phyloP scores from a whole-genome alignment of 1,284 basidiomycete species.

The Cryptococcus hybrid region DNA sequence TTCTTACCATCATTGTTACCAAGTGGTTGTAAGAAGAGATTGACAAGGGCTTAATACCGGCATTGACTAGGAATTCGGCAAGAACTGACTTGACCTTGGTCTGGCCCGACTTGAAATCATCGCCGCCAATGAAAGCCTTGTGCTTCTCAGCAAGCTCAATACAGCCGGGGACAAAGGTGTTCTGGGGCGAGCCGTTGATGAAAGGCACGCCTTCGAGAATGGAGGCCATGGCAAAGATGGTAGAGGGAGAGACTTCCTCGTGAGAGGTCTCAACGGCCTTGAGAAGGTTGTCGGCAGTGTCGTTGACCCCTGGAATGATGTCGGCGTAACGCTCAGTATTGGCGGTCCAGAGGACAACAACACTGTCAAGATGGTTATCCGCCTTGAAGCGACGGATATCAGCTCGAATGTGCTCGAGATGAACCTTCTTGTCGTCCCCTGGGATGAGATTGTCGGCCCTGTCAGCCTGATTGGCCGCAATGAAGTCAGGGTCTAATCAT shows the following conservation, averaged over 20 bases:
- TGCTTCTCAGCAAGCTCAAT: slow-evolving; percentile 88
- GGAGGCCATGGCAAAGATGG: slow-evolving; percentile 90
- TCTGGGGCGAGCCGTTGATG: slow-evolving; percentile 98
- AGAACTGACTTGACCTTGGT: slow-evolving; percentile 94
- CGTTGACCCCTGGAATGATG: slow-evolving; percentile 91
- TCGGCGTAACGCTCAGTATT: slow-evolving; percentile 99
- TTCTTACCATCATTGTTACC: slow-evolving; percentile 96
- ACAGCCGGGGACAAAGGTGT: slow-evolving; percentile 97
- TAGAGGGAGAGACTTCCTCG: slow-evolving; percentile 91
- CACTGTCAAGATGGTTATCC: slow-evolving; percentile 76
- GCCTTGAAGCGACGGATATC: slow-evolving; percentile 94
- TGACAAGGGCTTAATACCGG: slow-evolving; percentile 96
- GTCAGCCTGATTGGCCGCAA: slow-evolving; percentile 95
- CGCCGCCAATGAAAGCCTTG: slow-evolving; percentile 92
- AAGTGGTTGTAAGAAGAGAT: slow-evolving; percentile 99
- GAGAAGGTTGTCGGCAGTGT: slow-evolving; percentile 87
- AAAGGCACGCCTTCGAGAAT: slow-evolving; percentile 95
- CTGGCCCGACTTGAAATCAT: slow-evolving; percentile 95
- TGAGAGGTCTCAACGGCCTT: slow-evolving; percentile 79
- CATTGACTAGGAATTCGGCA: slow-evolving; percentile 97
- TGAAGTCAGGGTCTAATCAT: slow-evolving; percentile 69
- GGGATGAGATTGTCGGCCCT: slow-evolving; percentile 84
- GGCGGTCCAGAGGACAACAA: slow-evolving; percentile 95
- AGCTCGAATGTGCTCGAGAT: slow-evolving; percentile 86
- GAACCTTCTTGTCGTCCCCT: slow-evolving; percentile 81